Base-by-base conservation (phyloP, 371 early-diverging fungal genomes). In the Actinomortierella ambigua region DNA sequence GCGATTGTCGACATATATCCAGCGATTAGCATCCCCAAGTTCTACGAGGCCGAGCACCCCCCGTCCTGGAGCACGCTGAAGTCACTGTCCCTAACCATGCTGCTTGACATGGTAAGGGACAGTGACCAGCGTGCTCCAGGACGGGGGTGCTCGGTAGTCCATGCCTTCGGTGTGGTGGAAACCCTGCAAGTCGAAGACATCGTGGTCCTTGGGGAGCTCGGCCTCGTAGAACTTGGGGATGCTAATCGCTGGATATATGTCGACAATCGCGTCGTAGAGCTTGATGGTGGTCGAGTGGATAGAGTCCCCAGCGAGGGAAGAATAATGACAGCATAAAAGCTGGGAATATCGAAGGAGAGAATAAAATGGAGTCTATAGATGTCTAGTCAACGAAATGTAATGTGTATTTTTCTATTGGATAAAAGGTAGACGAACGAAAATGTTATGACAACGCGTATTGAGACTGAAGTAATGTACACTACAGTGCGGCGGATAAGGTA, bases 131-230 rank as follows among this genome's bases (percentile, higher is more conserved):
- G n/a, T 20, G 40, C 8, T 43, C 42, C 22, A 53, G 13, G 24
- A 53, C 54, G 54, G 27, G 2, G 54, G 54, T 1, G 54, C 41
- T 5, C 41, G 39, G 42, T 54, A 54, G 0, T 54, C 43, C 54
- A 54, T 40, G 17, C 39, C 53, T 14, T 53, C 39, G 24, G 53
- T 53, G 53, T 40, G 40, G 41, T 53, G 53, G 15, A 23, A 54
- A n/a, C 41, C 43, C 20, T 54, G 39, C 54, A 39, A 42, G 7
- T 42, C 24, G 27, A 43, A 54, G 6, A 42, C 41, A 1, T 54
- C 41, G 8, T 42, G 43, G 27, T 54, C 14, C 43, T 11, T 54
- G 55, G 55, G 55, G 1, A 54, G 46, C 11, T 55, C 55, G 0
- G 46, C 41, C 13, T 55, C 27, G 18, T 43, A 46, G 55, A 46